Evolutionary conservation across 2,329 filamentous ascomycete species (phyloP).

Genomic region (Phaeosphaeriaceae sp.): DNA sequence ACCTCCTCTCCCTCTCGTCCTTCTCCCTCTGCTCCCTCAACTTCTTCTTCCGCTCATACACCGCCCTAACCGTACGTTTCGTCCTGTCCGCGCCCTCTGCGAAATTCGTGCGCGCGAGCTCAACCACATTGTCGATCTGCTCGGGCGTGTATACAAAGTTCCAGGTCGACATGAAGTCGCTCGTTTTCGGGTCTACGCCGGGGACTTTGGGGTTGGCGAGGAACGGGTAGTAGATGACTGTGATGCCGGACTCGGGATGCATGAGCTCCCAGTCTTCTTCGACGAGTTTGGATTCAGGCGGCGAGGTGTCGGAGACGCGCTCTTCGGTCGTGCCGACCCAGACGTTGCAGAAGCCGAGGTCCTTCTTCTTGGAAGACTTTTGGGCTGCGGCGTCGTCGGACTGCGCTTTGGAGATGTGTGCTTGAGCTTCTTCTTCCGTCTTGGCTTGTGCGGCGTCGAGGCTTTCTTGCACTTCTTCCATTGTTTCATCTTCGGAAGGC

Average conservation of each 20-base stretch:
- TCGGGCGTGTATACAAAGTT: constrained; percentile 96
- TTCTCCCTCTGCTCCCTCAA: constrained; percentile 63
- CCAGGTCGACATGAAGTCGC: constrained; percentile 93
- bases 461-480: constrained; percentile 67
- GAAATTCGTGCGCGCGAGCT: constrained; percentile 85
- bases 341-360: constrained; percentile 89
- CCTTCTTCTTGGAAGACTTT: constrained; percentile 42
- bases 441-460: constrained; percentile 72
- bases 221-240: constrained; percentile 90
- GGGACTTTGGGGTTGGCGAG: constrained; percentile 80
- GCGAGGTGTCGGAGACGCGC: constrained; percentile 63
- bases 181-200: constrained; percentile 81
- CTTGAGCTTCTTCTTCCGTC: constrained; percentile 65
- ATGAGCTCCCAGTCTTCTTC: constrained; percentile 71
- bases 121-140: constrained; percentile 84
- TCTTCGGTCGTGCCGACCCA: constrained; percentile 91
- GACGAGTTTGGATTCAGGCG: constrained; percentile 61
- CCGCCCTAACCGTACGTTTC: constrained; percentile 78
- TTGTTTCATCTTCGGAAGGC: constrained; percentile 70
- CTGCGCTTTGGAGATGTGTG: constrained; percentile 68
- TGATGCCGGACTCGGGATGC: constrained; percentile 81
- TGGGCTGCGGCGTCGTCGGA: constrained; percentile 26
- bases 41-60: constrained; percentile 90
- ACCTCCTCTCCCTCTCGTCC: constrained; percentile 47
- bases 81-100: constrained; percentile 81